Base-by-base conservation (phyloP, 352 stramenopile genomes). In the Globisporangium ultimum region DNA sequence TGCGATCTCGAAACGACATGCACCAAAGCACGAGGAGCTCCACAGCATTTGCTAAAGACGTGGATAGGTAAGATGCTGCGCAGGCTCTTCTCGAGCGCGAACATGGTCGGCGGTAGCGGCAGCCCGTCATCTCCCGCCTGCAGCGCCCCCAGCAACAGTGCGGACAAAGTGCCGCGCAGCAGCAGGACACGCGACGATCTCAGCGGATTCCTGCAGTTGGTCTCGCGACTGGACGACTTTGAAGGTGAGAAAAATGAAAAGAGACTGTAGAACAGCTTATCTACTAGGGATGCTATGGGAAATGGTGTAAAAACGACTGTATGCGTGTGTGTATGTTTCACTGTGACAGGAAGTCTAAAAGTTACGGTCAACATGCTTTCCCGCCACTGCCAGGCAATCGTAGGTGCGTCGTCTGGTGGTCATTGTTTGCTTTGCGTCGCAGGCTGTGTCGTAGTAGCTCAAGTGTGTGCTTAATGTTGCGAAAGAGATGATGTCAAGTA, bases 371-470 rank as follows among this genome's bases (percentile, higher is more conserved):
- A 72, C 53, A 65, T 72, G 40, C 60, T 85, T 7, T 80, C 76
- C 24, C 75, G 74, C 21, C 77, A 88, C 48, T 82, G 74, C 50
- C 67, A 87, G 57, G 76, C 72, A 20, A 78, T 86, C 60, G 71
- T 67, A 53, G 78, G 78, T 86, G 70, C n/a, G 22, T 18, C 24
- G 24, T 28, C 38, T 22, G 17, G 15, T 53, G 24, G 11, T 10
- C 46, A 15, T 17, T 34, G 46, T 51, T 51, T 34, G 24, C 24
- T 28, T 28, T 28, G 24, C 24, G 24, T 5, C 24, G 5, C 24
- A 2, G 24, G 5, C 2, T 28, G 24, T 28, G 24, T 28, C 5
- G 5, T 5, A 2, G 24, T 5, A 28, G 24, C 24, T 28, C 24
- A 28, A 22, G n/a, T 14, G 17, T 28, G 45, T 15, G 6, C 12